Evolutionary conservation across 78 protist genomes (phyloP).

Genomic region (Dictyostelium citrinum): DNA sequence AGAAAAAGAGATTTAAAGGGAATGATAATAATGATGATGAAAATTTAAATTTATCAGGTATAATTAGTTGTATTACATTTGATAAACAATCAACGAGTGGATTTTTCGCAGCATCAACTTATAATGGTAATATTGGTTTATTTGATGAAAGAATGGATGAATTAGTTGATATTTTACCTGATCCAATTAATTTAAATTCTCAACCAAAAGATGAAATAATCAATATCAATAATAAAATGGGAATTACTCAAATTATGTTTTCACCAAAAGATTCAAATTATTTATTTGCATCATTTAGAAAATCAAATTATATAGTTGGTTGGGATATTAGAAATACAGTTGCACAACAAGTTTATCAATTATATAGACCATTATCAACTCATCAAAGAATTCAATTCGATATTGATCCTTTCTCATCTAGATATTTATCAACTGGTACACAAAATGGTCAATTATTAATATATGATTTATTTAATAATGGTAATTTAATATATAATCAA

Average conservation of each 20-base stretch:
- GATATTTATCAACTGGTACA: slow-evolving; percentile 38
- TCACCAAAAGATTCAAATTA: slow-evolving; percentile 25
- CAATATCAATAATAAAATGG: background rate
- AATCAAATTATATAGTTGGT: slow-evolving; percentile 52
- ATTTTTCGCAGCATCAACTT: slow-evolving; percentile 40
- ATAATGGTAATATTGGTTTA: slow-evolving; percentile 38
- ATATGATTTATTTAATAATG: slow-evolving; percentile 12
- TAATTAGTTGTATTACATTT: slow-evolving; percentile 23
- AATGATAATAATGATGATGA: background rate
- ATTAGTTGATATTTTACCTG: slow-evolving; percentile 25
- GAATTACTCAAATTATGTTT: slow-evolving; percentile 36
- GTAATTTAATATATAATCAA: background rate
- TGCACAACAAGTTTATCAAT: slow-evolving; percentile 4
- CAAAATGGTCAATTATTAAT: slow-evolving; percentile 37
- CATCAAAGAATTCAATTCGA: slow-evolving; percentile 58
- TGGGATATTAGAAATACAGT: slow-evolving; percentile 53
- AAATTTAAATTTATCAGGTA: slow-evolving; percentile 2
- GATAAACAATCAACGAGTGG: slow-evolving; percentile 3
- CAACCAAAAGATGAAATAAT: background rate
- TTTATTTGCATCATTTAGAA: slow-evolving; percentile 50
- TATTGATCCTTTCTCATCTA: slow-evolving; percentile 10
- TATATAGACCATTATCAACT: background rate
- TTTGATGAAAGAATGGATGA: slow-evolving; percentile 34
- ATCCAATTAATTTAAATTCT: background rate
- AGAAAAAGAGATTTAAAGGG: background rate